Evolutionary conservation across 768 basidiomycete species (phyloP), one percentile per base, ranked within the genome.

Genomic region (Pleurotus pulmonarius): DNA sequence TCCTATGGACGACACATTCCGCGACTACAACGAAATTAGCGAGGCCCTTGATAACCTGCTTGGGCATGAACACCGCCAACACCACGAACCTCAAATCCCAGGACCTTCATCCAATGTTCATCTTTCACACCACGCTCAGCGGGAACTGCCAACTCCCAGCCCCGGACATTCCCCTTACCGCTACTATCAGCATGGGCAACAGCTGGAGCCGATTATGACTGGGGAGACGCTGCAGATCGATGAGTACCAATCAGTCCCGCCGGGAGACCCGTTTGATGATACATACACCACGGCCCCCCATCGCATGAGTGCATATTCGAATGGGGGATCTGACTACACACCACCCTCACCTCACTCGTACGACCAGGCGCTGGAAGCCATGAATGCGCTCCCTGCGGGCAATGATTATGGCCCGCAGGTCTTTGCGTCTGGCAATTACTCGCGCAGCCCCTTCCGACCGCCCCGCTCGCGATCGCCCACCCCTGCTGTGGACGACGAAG

Each of bases 381-480:
- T 71, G 44, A 67, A 69, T 51, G 59, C 58, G 2, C 63, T 73
- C 49, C 69, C 75, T 24, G 70, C 70, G 24, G 68, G 73, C 25
- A 61, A 71, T 6, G 69, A 71, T 16, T 76, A 83, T 49, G 86
- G 88, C 63, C 71, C 81, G 0, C 87, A 88, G 62, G 87, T 85
- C 2, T 90, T 86, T 60, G 77, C 88, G 7, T 86, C 87, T 0
- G 87, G 85, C 5, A 76, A 77, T 55, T 72, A 77, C 60, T 72
- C 81, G 5, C 80, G 80, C 9, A 70, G 78, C 29, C 69, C 75
- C 1, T 79, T 76, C 61, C 71, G 69, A 5, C 74, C 77, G 3
- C 78, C 86, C 26, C 81, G 86, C 47, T 90, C 88, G 16, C 83
- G 88, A 20, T 91, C 89, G 2, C 87, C 89, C 0, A 90, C 89